Evolutionary conservation across 495 filamentous ascomycete genomes (phyloP), one percentile per base, ranked within the genome.

Genomic region (Talaromyces thailandensis): DNA sequence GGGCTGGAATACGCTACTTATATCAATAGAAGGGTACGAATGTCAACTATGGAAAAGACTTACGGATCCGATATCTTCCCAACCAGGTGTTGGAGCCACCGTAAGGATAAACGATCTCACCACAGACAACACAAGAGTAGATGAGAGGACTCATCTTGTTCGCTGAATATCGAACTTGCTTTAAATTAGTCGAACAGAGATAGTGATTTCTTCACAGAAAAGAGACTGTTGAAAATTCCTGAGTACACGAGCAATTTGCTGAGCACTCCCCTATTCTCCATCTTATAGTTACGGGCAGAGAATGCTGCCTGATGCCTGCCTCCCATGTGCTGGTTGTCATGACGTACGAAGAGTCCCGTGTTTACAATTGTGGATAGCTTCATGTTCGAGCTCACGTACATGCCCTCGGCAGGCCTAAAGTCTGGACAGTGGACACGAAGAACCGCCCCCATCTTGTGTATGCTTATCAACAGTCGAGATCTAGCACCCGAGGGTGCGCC

Each of bases 111-210:
- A 60, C 8, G 12, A 1, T 2, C 7, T 26, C 12, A 25, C 58
- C 58, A 51, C 58, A 60, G 26, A 60, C 12, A 45, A 48, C 37
- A 48, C 58, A 60, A 21, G 35, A 26, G 26, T 26, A 40, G 32
- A 43, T 21, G 21, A 14, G 26, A n/a, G 3, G 35, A 28, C 58
- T 60, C 58, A 60, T 60, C 23, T 24, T 60, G 43, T 21, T 24
- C 18, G 24, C 18, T 51, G 45, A 51, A 4, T 11, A 37, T 35
- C 32, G 11, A 37, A 12, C 11, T 37, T 16, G 7, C 1, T 37
- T 37, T 37, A 4, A 8, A 37, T 37, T 16, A 16, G 35, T 21
- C n/a, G 18, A 45, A 21, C 40, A 45, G 40, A 43, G 31, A 43
- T 43, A 43, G 16, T 16, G 8, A n/a, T 43, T 43, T 43, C 37